phyloP scores from a whole-genome alignment of 768 basidiomycete species.

The Mycena sanguinolenta region DNA sequence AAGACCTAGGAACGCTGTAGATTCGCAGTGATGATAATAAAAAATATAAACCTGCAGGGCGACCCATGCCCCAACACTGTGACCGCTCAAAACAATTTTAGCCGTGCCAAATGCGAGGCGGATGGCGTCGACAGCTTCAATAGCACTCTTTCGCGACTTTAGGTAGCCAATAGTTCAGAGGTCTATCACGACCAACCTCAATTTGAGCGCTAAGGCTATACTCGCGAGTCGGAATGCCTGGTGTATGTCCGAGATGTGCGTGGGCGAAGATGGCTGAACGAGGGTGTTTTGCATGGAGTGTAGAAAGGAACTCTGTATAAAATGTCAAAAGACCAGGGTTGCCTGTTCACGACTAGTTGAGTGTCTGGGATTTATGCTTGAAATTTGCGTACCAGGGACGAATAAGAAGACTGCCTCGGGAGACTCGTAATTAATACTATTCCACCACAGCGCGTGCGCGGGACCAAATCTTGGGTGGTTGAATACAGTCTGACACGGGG shows the following conservation, averaged over 20 bases:
- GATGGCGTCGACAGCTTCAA: conserved; percentile 67
- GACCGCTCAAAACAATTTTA: conserved; percentile 67
- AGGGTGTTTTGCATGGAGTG: conserved; percentile 56
- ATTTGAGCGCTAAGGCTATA: conserved; percentile 64
- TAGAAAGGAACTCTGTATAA: conserved; percentile 74
- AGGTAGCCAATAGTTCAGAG: not conserved
- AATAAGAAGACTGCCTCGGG: conserved; percentile 59
- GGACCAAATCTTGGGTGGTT: conserved; percentile 58
- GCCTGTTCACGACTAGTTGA: conserved; percentile 45
- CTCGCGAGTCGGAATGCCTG: conserved; percentile 47
- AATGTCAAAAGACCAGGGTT: conserved; percentile 76
- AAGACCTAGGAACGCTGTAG: conserved; percentile 55
- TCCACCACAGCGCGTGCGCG: conserved; percentile 70
- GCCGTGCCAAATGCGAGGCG: conserved; percentile 47
- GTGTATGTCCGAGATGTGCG: conserved; percentile 76
- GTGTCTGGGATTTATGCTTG: not conserved
- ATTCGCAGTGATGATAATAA: conserved; percentile 2
- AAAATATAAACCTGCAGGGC: conserved; percentile 62
- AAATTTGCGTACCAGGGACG: conserved; percentile 57
- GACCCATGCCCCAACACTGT: conserved; percentile 84
- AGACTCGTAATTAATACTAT: conserved; percentile 30
- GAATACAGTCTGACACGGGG: conserved; percentile 45
- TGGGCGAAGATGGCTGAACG: conserved; percentile 69
- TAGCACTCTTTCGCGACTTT: conserved; percentile 48
- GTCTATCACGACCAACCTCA: conserved; percentile 39